phyloP scores from a whole-genome alignment of 129 eudicot genomes.

The Artemisia annua region DNA sequence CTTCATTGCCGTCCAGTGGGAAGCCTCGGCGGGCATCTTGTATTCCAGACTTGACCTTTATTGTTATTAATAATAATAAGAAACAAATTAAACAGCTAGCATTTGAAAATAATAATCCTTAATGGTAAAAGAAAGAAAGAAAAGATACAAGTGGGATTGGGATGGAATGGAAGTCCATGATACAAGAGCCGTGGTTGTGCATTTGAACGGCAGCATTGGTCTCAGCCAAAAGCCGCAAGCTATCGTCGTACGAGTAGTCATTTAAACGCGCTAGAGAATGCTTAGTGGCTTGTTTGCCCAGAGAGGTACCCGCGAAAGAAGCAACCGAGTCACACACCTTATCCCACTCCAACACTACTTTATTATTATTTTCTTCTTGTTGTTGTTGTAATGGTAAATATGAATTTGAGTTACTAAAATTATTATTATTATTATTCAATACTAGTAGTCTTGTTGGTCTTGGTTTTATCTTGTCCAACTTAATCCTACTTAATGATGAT shows the following conservation, averaged over 20 bases:
- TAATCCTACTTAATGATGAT: too few relatives aligned
- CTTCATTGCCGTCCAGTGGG: constrained; percentile 68
- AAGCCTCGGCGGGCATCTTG: constrained; percentile 58
- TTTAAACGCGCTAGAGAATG: constrained; percentile 11
- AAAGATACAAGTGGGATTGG: constrained; percentile 49
- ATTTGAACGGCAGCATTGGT: constrained; percentile 89
- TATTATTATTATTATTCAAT: too few relatives aligned
- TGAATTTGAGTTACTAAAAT: too few relatives aligned
- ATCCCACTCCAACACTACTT: constrained; percentile 70
- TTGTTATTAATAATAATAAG: background rate
- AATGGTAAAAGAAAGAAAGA: background rate
- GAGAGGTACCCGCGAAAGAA: constrained; percentile 84
- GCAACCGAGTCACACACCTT: constrained; percentile 81
- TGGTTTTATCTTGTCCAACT: too few relatives aligned
- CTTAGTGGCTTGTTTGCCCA: constrained; percentile 72
- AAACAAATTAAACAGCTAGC: background rate
- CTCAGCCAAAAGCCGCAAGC: constrained; percentile 66
- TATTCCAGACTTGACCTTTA: constrained; percentile 77
- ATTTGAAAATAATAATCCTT: background rate
- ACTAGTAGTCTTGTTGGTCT: too few relatives aligned
- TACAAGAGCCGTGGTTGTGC: constrained; percentile 64
- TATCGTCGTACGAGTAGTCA: constrained; percentile 44
- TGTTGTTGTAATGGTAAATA: too few relatives aligned
- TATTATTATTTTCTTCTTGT: too few relatives aligned
- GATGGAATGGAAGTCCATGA: constrained; percentile 65